phyloP scores from a whole-genome alignment of 805 yeast genomes.

The Sugiyamaella americana region DNA sequence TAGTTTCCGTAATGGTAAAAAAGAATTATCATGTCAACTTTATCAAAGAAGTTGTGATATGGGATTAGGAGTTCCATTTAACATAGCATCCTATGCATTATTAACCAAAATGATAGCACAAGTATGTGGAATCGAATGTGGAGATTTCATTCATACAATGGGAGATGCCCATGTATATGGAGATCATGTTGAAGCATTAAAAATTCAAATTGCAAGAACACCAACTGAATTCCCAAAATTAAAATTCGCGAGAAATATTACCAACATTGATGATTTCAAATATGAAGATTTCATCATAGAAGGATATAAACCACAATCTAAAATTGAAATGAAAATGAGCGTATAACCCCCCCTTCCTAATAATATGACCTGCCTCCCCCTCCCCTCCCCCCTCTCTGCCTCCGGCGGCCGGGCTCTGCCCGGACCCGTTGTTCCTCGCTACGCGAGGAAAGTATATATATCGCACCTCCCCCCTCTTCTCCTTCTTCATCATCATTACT shows the following conservation, averaged over 20 bases:
- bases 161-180: conserved; percentile 96
- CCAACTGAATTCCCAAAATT: conserved; percentile 82
- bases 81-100: conserved; percentile 93
- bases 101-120: conserved; percentile 93
- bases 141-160: conserved; percentile 89
- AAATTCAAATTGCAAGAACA: conserved; percentile 65
- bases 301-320: conserved; percentile 74
- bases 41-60: conserved; percentile 98
- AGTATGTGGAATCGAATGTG: conserved; percentile 91
- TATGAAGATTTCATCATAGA: conserved; percentile 81
- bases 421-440: too few species aligned
- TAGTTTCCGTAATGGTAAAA: conserved; percentile 56
- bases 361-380: too few species aligned
- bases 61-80: conserved; percentile 99
- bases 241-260: conserved; percentile 58
- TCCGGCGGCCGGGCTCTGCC: too few species aligned
- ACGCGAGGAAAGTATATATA: too few species aligned
- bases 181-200: conserved; percentile 88
- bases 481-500: conserved; percentile 17
- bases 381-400: too few species aligned
- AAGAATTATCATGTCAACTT: conserved; percentile 66
- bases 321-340: conserved; percentile 95
- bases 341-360: too few species aligned
- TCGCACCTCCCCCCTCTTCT: conserved; percentile 12
- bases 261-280: conserved; percentile 76